These are phyloP conservation scores for Elaeagnus macrophylla DNA, from an alignment of 306 rosid species.

Conservation along the genomic window DNA sequence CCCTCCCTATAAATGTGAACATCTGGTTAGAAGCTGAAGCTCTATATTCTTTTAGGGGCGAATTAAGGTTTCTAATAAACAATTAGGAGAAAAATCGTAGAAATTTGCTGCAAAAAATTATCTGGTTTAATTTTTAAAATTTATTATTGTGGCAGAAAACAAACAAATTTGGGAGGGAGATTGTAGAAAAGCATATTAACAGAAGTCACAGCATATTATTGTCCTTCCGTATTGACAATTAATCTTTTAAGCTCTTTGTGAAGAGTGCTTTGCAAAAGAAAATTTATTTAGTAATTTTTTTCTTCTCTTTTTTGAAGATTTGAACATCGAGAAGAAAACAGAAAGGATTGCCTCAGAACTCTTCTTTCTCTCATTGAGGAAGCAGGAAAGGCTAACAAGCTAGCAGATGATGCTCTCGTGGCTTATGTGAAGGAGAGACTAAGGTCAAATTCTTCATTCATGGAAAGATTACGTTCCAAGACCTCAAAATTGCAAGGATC, in stretches of 20 bases:
- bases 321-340: constrained; percentile 92
- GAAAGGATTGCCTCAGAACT: constrained; percentile 89
- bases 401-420: constrained; percentile 64
- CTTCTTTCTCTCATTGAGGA: constrained; percentile 84
- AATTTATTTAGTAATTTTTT: background rate
- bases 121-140: background rate
- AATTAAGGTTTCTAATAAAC: too few relatives aligned
- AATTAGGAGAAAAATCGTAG: background rate
- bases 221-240: too few relatives aligned
- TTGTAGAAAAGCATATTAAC: too few relatives aligned
- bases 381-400: constrained; percentile 81
- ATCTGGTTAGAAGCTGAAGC: too few relatives aligned
- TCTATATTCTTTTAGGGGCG: too few relatives aligned
- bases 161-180: too few relatives aligned
- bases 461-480: constrained; percentile 71
- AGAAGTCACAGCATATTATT: too few relatives aligned
- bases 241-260: too few relatives aligned
- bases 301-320: constrained; percentile 36
- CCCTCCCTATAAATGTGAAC: too few relatives aligned
- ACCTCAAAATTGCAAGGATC: constrained; percentile 37
- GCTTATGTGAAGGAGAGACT: constrained; percentile 76
- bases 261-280: background rate
- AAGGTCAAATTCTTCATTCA: constrained; percentile 63
- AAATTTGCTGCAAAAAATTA: background rate
- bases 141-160: too few relatives aligned